Evolutionary conservation across 1,284 basidiomycete species (phyloP).

Genomic region (Cystobasidium sp.): DNA sequence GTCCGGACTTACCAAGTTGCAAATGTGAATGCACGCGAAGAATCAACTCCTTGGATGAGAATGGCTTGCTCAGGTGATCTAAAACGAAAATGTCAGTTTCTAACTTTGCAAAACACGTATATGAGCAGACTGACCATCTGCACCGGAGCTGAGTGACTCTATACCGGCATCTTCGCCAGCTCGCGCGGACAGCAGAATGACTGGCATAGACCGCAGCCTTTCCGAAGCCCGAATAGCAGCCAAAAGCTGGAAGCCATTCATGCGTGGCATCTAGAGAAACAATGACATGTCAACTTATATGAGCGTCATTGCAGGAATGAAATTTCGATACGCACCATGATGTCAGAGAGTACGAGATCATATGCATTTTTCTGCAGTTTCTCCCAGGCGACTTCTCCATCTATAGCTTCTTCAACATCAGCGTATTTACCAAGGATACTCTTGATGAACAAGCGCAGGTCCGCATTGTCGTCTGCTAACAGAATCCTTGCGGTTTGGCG

Average conservation of each 20-base stretch:
- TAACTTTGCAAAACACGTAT: neutral
- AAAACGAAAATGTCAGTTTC: neutral
- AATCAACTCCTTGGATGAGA: slow-evolving; percentile 53
- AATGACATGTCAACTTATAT: neutral
- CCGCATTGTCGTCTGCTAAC: slow-evolving; percentile 45
- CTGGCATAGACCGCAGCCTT: slow-evolving; percentile 47
- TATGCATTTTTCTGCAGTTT: slow-evolving; percentile 47
- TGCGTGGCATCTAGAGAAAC: slow-evolving; percentile 45
- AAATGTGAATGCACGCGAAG: slow-evolving; percentile 52
- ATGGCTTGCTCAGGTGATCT: slow-evolving; percentile 51
- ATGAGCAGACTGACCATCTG: slow-evolving; percentile 48
- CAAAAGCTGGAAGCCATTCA: slow-evolving; percentile 50
- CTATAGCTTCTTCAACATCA: slow-evolving; percentile 48
- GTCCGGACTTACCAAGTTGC: slow-evolving; percentile 45
- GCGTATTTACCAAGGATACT: slow-evolving; percentile 51
- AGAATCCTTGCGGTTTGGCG: slow-evolving; percentile 25
- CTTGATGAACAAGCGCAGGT: slow-evolving; percentile 49
- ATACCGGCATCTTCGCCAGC: slow-evolving; percentile 52
- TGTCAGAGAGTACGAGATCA: slow-evolving; percentile 51
- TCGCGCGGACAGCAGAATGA: slow-evolving; percentile 53
- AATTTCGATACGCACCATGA: slow-evolving; percentile 49
- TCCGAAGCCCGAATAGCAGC: slow-evolving; percentile 48
- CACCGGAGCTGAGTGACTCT: slow-evolving; percentile 52
- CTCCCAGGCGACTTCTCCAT: slow-evolving; percentile 50
- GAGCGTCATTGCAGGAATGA: slow-evolving; percentile 47